phyloP scores from a whole-genome alignment of 2,329 filamentous ascomycete genomes.

The Lojkania enalia region DNA sequence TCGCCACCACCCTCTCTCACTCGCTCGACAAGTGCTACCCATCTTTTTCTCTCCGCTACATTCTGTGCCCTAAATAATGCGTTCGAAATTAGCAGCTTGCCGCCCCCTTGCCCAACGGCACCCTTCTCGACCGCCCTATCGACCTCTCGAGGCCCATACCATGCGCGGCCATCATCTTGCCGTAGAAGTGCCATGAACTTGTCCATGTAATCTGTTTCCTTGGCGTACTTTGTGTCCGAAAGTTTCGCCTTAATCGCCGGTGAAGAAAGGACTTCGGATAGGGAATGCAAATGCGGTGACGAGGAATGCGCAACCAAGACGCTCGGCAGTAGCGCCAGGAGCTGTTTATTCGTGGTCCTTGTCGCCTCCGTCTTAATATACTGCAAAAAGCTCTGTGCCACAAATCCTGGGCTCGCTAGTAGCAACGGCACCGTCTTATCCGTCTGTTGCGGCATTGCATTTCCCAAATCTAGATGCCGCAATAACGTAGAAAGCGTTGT shows the following conservation, averaged over 20 bases:
- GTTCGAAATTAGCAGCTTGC: slow-evolving; percentile 84
- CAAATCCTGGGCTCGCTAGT: slow-evolving; percentile 87
- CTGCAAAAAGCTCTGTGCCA: slow-evolving; percentile 76
- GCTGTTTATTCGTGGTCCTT: slow-evolving; percentile 70
- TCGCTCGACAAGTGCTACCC: slow-evolving; percentile 83
- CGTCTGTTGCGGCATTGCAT: slow-evolving; percentile 44
- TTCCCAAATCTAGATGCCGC: slow-evolving; percentile 72
- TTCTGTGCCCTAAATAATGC: slow-evolving; percentile 83
- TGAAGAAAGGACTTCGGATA: slow-evolving; percentile 84
- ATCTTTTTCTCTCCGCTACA: slow-evolving; percentile 73
- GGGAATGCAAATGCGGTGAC: slow-evolving; percentile 81
- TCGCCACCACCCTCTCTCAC: slow-evolving; percentile 88
- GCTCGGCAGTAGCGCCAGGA: slow-evolving; percentile 65
- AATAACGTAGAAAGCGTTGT: slow-evolving; percentile 75
- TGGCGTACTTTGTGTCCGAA: slow-evolving; percentile 83
- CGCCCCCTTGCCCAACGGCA: slow-evolving; percentile 84
- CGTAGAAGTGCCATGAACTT: slow-evolving; percentile 77
- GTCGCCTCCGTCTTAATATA: slow-evolving; percentile 68
- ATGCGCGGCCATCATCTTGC: slow-evolving; percentile 83
- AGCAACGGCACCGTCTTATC: slow-evolving; percentile 63
- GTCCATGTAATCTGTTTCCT: slow-evolving; percentile 83
- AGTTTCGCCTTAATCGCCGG: slow-evolving; percentile 76
- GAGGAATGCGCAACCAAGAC: slow-evolving; percentile 78
- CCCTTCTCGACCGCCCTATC: slow-evolving; percentile 82
- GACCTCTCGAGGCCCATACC: slow-evolving; percentile 85